A percentile compares a stretch with the other conserved stretches of the same genome.
Conservation (phyloP, 2,329 filamentous ascomycete species). For the Aphanoascus verrucosus region DNA sequence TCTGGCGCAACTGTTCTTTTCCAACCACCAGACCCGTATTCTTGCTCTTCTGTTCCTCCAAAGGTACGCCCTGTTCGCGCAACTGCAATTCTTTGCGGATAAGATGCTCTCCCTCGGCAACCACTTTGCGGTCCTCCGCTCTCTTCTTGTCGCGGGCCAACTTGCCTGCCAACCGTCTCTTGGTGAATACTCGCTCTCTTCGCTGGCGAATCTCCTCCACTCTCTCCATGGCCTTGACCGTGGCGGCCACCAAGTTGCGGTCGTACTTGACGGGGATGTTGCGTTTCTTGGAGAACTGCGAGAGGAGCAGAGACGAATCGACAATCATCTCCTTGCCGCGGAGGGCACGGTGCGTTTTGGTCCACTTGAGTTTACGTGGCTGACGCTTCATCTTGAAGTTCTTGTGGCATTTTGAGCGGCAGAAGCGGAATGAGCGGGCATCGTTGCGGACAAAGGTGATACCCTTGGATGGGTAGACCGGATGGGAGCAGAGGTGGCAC, state of each 20-base stretch:
- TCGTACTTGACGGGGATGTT: constrained; percentile 95
- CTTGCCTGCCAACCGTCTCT: constrained; percentile 85
- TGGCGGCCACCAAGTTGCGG: constrained; percentile 77
- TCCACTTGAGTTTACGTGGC: constrained; percentile 93
- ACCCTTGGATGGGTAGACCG: constrained; percentile 54
- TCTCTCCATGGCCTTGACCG: constrained; percentile 83
- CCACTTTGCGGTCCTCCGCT: constrained; percentile 71
- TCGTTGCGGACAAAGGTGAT: constrained; percentile 60
- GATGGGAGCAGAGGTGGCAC: constrained; percentile 61
- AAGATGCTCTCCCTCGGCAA: constrained; percentile 85
- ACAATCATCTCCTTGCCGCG: constrained; percentile 84
- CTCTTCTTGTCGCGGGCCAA: constrained; percentile 59
- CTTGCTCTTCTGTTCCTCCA: constrained; percentile 29
- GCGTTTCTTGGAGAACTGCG: constrained; percentile 76
- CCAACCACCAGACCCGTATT: constrained; percentile 30
- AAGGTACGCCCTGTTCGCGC: constrained; percentile 40
- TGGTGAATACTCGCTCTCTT: constrained; percentile 87
- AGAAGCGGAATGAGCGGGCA: constrained; percentile 56
- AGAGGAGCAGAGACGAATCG: constrained; percentile 65
- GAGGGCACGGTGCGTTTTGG: constrained; percentile 78
- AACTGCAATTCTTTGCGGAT: constrained; percentile 59
- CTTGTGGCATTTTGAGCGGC: constrained; percentile 58
- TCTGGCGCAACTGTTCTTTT: constrained; percentile 33
- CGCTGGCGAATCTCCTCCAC: constrained; percentile 73
- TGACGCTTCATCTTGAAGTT: constrained; percentile 98